Base-by-base conservation (phyloP, 1,284 basidiomycete species). In the Moesziomyces sp. region DNA sequence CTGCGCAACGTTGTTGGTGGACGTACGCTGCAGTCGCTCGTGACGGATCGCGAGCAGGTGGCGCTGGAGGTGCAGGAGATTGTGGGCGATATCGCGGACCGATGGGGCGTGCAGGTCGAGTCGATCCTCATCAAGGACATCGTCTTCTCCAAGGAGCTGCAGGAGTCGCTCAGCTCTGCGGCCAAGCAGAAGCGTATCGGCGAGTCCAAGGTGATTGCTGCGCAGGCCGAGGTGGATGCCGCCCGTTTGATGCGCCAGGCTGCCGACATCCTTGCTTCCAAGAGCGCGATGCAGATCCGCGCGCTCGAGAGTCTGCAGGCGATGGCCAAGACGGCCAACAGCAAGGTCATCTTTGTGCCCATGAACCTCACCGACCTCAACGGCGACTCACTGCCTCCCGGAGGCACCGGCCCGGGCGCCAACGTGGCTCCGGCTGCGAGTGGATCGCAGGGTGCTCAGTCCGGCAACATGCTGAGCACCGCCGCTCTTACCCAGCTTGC, bases 31-130 rank as follows among this genome's bases (percentile, higher is more conserved):
- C 88, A 88, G 74, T 84, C 81, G 24, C 84, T 88, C 53, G 85
- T 88, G 21, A 86, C 87, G 6, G 95, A 98, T 86, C 92, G 96
- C 72, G 96, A 98, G 83, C 93, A 93, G 59, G 94, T 98, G 71
- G 96, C 95, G 4, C 91, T 91, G 80, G 95, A 97, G 85, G 95
- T 97, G 59, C 93, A 93, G 49, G 93, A 96, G 84, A 96, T 97
- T 62, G 93, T 97, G 81, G 74, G 83, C 51, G 53, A 57, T 10
- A 65, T 79, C 18, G 75, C 76, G 6, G 86, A 87, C 73, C 87
- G 93, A 85, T 97, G 95, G 95, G 95, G 95, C 85, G 94, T 97
- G 48, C 88, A 91, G 35, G 94, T 97, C 84, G 94, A 97, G 85
- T 92, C 92, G 58, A 95, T 97, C 86, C 89, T 97, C 28, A 85